These are phyloP conservation scores for Neurospora sublineolata DNA, from an alignment of 495 filamentous ascomycete genomes.

Conservation along the genomic window DNA sequence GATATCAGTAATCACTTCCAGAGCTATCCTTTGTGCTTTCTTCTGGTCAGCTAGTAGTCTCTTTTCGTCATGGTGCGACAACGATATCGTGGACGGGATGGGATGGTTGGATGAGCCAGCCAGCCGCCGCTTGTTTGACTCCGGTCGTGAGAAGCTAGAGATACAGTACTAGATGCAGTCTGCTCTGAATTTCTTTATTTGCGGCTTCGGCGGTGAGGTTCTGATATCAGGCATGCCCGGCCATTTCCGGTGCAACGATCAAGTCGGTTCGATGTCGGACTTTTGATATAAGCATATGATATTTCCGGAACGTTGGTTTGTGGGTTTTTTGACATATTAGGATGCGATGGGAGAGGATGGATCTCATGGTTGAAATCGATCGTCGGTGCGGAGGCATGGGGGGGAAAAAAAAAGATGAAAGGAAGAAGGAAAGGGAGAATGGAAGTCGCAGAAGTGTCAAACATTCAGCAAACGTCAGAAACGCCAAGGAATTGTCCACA, in stretches of 20 bases:
- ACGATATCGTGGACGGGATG: not conserved
- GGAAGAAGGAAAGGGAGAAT: not conserved
- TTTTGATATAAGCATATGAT: not conserved
- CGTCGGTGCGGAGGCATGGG: not conserved
- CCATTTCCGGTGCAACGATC: not conserved
- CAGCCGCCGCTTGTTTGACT: not conserved
- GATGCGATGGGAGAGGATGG: not conserved
- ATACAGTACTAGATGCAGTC: not conserved
- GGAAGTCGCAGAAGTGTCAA: not conserved
- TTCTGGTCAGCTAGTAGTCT: not conserved
- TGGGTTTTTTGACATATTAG: not conserved
- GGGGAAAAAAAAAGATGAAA: not conserved
- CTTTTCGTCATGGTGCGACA: not conserved
- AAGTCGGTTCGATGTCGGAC: not conserved
- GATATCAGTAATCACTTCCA: not conserved
- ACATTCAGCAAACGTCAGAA: not conserved
- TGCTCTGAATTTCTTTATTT: not conserved
- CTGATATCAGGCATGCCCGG: not conserved
- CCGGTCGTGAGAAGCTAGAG: not conserved
- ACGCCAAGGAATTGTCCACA: not conserved
- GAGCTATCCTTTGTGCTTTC: not conserved
- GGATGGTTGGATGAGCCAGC: not conserved
- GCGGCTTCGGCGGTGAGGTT: not conserved
- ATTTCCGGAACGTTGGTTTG: not conserved
- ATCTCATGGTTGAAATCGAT: not conserved